Evolutionary conservation across 2,329 filamentous ascomycete genomes (phyloP).

Genomic region (Chaetomium globosum): DNA sequence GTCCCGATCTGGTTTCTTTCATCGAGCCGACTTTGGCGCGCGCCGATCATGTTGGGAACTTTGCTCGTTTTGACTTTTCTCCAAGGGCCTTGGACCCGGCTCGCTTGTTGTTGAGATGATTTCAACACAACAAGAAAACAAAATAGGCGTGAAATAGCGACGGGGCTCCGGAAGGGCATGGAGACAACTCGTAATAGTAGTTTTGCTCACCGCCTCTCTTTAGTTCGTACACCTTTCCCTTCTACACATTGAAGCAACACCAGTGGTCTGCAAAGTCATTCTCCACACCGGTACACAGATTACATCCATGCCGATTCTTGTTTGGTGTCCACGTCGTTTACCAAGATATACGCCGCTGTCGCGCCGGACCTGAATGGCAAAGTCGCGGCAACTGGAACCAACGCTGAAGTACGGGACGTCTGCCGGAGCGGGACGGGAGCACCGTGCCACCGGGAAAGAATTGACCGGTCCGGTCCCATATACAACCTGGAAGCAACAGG

Average conservation of each 20-base stretch:
- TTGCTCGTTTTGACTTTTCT: constrained; percentile 17
- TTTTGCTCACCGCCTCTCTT: background rate
- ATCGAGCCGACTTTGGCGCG: constrained; percentile 26
- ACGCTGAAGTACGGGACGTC: background rate
- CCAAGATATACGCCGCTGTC: constrained; percentile 24
- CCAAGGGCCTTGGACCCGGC: constrained; percentile 6
- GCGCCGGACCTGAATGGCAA: constrained; percentile 1
- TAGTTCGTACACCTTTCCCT: background rate
- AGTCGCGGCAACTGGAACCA: background rate
- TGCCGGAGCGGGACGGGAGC: constrained; percentile 24
- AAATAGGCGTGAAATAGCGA: background rate
- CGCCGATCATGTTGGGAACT: constrained; percentile 28
- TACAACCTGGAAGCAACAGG: background rate
- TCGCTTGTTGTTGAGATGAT: background rate
- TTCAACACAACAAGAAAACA: background rate
- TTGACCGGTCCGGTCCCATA: constrained; percentile 9
- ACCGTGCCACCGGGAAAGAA: constrained; percentile 25
- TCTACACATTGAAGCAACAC: background rate
- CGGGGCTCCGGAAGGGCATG: background rate
- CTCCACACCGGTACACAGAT: background rate
- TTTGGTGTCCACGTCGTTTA: constrained; percentile 11
- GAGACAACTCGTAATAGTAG: background rate
- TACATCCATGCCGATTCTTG: background rate
- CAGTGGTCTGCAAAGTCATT: background rate
- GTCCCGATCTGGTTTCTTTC: constrained; percentile 27